Evolutionary conservation across 2,329 filamentous ascomycete species (phyloP), one percentile per base, ranked within the genome.

Genomic region (Triangularia verruculosa): DNA sequence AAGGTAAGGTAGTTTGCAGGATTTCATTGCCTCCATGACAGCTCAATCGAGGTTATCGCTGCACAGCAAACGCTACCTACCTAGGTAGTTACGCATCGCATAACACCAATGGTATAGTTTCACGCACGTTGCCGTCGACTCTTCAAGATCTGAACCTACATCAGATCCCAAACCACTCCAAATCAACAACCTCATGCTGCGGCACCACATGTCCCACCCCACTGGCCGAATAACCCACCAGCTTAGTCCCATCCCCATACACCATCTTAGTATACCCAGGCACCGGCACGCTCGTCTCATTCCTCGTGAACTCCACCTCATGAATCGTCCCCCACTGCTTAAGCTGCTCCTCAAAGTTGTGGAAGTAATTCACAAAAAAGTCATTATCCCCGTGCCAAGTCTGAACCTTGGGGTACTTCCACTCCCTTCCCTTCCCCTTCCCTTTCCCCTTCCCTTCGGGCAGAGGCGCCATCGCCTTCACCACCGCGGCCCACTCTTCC

Each of bases 261-360:
- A 78, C 74, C 34, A 73, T 74, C 70, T 73, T 72, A 12, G 76
- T 78, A 66, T 77, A 78, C 65, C 24, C 61, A 60, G 57, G 69
- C 27, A 68, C 69, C 61, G 67, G 72, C 22, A 63, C 70, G 67
- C 30, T 24, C 9, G 57, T 59, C 17, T 43, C 57, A 12, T 59
- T 59, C 25, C 25, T 59, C 7, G 57, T 25, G 12, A 51, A 59
- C 22, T 25, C 25, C 8, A 59, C 57, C 11, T 78, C 78, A 20
- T 80, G 74, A 8, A 85, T 80, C 51, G 78, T 75, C 15, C 77
- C 77, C 79, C 79, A 81, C 67, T 81, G 75, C 71, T 81, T 80
- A 58, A 81, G 68, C 17, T 75, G 74, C 69, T 81, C 78, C n/a
- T 34, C 34, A n/a, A 59, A 25, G 22, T 59, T 59, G 39, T 47